These are phyloP conservation scores for Xylaria sp. DNA, from an alignment of 2,329 filamentous ascomycete genomes.

Conservation along the genomic window DNA sequence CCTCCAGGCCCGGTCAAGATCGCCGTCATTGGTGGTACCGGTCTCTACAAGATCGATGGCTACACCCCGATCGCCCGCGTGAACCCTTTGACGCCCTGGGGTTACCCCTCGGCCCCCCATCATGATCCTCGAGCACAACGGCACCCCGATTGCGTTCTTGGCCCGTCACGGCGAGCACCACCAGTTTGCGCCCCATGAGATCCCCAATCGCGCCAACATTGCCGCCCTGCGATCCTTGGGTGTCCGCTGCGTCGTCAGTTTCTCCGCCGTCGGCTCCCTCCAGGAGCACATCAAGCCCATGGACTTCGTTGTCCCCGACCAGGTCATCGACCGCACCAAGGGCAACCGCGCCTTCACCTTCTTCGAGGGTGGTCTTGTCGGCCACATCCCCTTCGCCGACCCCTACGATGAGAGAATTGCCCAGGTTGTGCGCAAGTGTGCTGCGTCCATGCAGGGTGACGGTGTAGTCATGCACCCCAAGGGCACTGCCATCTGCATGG, in stretches of 20 bases:
- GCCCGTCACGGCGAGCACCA: conserved; percentile 88
- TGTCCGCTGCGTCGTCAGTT: conserved; percentile 86
- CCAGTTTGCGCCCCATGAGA: conserved; percentile 86
- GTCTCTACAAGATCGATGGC: conserved; percentile 78
- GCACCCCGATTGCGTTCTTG: conserved; percentile 82
- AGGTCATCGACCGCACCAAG: conserved; percentile 96
- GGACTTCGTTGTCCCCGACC: conserved; percentile 94
- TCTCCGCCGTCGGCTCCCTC: conserved; percentile 88
- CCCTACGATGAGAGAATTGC: conserved; percentile 81
- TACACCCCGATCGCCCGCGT: conserved; percentile 80
- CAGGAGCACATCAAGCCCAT: conserved; percentile 90
- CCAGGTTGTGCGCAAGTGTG: conserved; percentile 71
- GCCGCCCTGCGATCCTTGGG: conserved; percentile 90
- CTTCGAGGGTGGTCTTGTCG: conserved; percentile 87
- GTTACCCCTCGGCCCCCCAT: conserved; percentile 69
- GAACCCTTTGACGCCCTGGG: conserved; percentile 81
- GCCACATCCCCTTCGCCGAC: conserved; percentile 91
- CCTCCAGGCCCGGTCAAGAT: conserved; percentile 66
- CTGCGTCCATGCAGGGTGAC: conserved; percentile 70
- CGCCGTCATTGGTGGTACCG: conserved; percentile 89
- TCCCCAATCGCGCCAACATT: conserved; percentile 93
- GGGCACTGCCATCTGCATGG: conserved; percentile 88
- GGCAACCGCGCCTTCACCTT: conserved; percentile 92
- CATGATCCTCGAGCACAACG: conserved; percentile 80
- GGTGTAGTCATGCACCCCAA: conserved; percentile 78